Conservation (phyloP, 2,329 filamentous ascomycete genomes). For the Mycosphaerella arachidis region DNA sequence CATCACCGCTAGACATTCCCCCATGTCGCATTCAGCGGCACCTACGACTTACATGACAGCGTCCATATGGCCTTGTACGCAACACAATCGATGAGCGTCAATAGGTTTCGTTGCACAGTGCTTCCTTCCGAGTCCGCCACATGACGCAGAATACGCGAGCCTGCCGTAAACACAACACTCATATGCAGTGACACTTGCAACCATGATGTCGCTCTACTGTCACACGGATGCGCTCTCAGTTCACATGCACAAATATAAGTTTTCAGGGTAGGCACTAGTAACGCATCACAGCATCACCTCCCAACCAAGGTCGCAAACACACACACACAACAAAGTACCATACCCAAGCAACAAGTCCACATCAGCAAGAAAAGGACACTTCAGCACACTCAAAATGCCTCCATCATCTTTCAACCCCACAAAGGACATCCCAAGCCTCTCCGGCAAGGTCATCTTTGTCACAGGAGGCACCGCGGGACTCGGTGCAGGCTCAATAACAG, state of each 20-base stretch:
- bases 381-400: background rate
- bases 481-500: conserved; percentile 38
- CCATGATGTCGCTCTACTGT: background rate
- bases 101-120: background rate
- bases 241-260: background rate
- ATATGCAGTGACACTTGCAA: background rate
- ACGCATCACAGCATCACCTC: background rate
- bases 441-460: conserved; percentile 27
- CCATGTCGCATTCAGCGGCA: background rate
- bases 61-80: background rate
- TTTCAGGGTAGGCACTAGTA: background rate
- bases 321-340: background rate
- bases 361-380: background rate
- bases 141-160: no score
- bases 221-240: background rate
- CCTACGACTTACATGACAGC: background rate
- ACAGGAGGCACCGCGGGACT: conserved; percentile 24
- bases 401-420: conserved; percentile 21
- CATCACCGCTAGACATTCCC: no score
- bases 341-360: background rate
- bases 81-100: background rate
- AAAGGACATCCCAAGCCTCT: conserved; percentile 28
- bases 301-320: background rate
- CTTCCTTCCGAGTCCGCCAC: background rate
- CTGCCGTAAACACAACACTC: background rate